phyloP scores from a whole-genome alignment of 2,329 filamentous ascomycete species.

The Alternaria arborescens region DNA sequence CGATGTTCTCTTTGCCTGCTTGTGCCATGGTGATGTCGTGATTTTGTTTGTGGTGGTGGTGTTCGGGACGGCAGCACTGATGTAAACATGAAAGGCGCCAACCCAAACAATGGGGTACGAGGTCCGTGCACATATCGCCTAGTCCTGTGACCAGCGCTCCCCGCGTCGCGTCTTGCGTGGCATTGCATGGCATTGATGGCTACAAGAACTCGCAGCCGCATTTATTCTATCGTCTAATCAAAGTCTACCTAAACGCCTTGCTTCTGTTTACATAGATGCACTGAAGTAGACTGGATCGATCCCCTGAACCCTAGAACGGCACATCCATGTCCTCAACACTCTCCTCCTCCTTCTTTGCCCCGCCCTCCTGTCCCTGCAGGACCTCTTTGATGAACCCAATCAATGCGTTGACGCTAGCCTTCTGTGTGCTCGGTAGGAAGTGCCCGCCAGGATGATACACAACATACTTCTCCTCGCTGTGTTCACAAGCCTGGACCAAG shows the following conservation, averaged over 20 bases:
- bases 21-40: conserved; percentile 41
- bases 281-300: background rate
- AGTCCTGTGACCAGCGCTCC: conserved; percentile 5
- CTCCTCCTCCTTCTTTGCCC: conserved; percentile 58
- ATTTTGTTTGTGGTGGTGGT: conserved; percentile 12
- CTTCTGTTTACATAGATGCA: background rate
- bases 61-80: conserved; percentile 8
- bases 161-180: background rate
- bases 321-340: conserved; percentile 73
- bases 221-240: background rate
- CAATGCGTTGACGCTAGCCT: conserved; percentile 80
- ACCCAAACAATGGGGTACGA: conserved; percentile 19
- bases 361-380: conserved; percentile 51
- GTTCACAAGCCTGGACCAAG: conserved; percentile 71
- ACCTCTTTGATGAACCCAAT: conserved; percentile 73
- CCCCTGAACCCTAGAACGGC: conserved; percentile 61
- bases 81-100: conserved; percentile 22
- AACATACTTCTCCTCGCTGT: conserved; percentile 59
- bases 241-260: conserved; percentile 1
- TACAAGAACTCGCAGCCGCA: background rate
- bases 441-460: conserved; percentile 88
- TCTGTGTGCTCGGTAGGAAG: conserved; percentile 80
- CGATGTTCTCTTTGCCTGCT: conserved; percentile 74
- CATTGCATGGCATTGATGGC: background rate
- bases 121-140: conserved; percentile 15